These are phyloP conservation scores for Malassezia brasiliensis DNA, from an alignment of 1,284 basidiomycete species.

Conservation along the genomic window DNA sequence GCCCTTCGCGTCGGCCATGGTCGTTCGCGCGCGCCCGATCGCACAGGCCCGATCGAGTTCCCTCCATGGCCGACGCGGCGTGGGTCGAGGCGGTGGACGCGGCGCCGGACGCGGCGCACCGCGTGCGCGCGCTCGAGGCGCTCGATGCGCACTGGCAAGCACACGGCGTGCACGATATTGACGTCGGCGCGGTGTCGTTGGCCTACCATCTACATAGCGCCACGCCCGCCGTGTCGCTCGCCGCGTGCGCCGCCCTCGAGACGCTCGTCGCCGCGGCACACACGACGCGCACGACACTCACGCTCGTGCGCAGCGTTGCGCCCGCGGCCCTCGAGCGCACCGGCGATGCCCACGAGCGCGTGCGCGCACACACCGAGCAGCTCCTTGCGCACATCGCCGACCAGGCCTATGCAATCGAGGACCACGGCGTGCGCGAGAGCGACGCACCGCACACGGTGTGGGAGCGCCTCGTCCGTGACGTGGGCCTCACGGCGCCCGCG, in stretches of 20 bases:
- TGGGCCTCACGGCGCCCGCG: neutral
- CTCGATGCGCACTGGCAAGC: neutral
- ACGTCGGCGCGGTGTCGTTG: constrained; percentile 5
- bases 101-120: neutral
- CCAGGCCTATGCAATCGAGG: neutral
- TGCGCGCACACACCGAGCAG: neutral
- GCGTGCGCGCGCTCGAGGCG: neutral
- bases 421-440: constrained; percentile 1
- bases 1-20: constrained; percentile 10
- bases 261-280: neutral
- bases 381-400: neutral
- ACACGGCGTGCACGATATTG: constrained; percentile 4
- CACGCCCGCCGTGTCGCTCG: neutral
- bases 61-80: constrained; percentile 5
- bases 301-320: constrained; percentile 5
- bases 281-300: neutral
- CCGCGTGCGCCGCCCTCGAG: constrained; percentile 2
- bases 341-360: neutral
- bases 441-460: constrained; percentile 1
- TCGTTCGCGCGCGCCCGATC: constrained; percentile 5
- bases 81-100: constrained; percentile 6
- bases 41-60: neutral
- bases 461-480: neutral
- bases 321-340: constrained; percentile 5
- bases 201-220: neutral